Evolutionary conservation across 2,329 filamentous ascomycete genomes (phyloP), one percentile per base, ranked within the genome.

Genomic region (Eutypa lata): DNA sequence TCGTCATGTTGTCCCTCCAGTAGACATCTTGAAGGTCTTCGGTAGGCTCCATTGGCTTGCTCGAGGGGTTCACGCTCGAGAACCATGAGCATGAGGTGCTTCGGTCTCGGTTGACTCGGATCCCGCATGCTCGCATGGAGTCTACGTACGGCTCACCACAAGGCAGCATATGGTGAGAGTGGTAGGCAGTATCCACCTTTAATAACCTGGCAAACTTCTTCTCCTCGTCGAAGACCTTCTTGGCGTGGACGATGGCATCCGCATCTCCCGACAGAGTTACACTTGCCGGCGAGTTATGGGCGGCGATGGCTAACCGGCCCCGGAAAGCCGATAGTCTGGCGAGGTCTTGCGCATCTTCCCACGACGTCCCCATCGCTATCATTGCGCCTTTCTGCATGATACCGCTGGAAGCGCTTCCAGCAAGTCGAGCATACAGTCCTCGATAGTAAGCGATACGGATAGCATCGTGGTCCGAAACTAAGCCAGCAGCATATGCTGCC

Each of bases 401-500:
- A 80, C 0, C 26, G 21, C 4, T 13, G 19, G 77, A 74, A n/a
- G 73, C 65, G 19, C 52, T 28, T 2, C n/a, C 16, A 26, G 62
- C 54, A 3, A 63, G 54, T 3, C 57, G 50, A 2, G 62, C 49
- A 49, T 60, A 53, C 5, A 70, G 31, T 60, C 72, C 73, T 5
- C 69, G 63, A 10, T 64, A 61, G 52, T 74, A 69, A 5, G 62
- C 59, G 14, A 64, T 45, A 0, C 61, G 60, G 3, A 80, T 75
- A 3, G 77, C 76, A 14, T 76, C 72, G 2, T 60, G 47, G 2
- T 65, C 66, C 0, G 65, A 65, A 2, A 83, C 49, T 18, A 71
- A 64, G 0, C 77, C 77, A 0, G 76, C 72, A 0, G 77, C 76
- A 55, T 79, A 82, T 0, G 75, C 78, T 0, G 77, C 77, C 0